Evolutionary conservation across 2,329 filamentous ascomycete genomes (phyloP), one percentile per base, ranked within the genome.

Genomic region (Zasmidium citrigriseum): DNA sequence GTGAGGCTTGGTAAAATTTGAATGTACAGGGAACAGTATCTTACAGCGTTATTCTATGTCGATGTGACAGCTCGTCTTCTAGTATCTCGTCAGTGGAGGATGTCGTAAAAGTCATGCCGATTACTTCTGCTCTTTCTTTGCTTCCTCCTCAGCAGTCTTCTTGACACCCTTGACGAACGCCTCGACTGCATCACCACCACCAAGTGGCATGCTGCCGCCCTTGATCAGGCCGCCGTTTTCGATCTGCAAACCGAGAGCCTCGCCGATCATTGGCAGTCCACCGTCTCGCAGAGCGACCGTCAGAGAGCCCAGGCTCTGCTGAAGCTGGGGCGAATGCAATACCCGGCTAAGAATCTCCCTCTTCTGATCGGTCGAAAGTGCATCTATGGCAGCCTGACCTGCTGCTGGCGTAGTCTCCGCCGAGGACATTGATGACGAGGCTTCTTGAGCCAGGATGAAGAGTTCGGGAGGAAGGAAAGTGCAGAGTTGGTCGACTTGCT

Each of bases 91-190:
- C n/a, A n/a, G n/a, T n/a, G n/a, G n/a, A n/a, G n/a, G n/a, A n/a
- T n/a, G n/a, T n/a, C n/a, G n/a, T n/a, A n/a, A n/a, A n/a, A n/a
- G n/a, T n/a, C 34, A 9, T 41, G 14, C 4, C 34, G 47, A 25
- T 23, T 16, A 38, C 49, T 21, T 14, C 29, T 52, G 29, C 53
- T 62, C 47, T 55, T 69, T 62, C 60, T 76, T 41, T n/a, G 16
- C 73, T 59, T 78, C 80, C 66, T 89, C 83, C 76, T 90, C 83
- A 0, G 92, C 89, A 4, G 86, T 87, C 77, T 85, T 88, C 82
- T 89, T 95, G 49, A 97, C 87, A 2, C 93, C 95, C 56, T 96
- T 86, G 21, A 99, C 83, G 75, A 99, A 99, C 2, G 90, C 90
- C 77, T 96, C 89, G 1, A 99, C 87, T 12, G 93, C 93, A 67